Evolutionary conservation across 2,329 filamentous ascomycete species (phyloP), one percentile per base, ranked within the genome.

Genomic region (Plectosphaerella sp.): DNA sequence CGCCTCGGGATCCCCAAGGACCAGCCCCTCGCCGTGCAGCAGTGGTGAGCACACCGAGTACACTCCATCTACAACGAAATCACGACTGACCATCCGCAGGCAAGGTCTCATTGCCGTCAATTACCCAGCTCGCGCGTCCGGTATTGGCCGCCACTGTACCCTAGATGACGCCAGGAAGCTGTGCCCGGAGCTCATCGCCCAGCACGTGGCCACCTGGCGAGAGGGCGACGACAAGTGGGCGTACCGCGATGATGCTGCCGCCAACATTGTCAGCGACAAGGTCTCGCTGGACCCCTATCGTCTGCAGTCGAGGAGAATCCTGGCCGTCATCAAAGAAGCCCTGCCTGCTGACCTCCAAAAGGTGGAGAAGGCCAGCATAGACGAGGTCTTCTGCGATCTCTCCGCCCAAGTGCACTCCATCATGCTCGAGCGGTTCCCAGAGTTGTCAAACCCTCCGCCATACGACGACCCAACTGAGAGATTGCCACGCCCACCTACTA

Each of bases 91-190:
- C 4, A 43, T 20, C n/a, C 14, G 8, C 16, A 86, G 88, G 88
- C 89, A 95, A 69, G 91, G 89, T 9, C 78, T 99, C 22, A 99
- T 99, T 65, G 94, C 94, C 3, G 85, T 99, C 69, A 99, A 99
- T 72, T 99, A 99, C 64, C 85, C 94, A 3, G 92, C 93, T 5
- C 85, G 94, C 15, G 80, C 81, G 9, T 92, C 83, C 62, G 91
- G 90, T 2, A 84, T 99, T 50, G 87, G 78, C 45, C 78, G 93
- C 35, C 89, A 95, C 72, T 86, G 93, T 57, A 88, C 84, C 9
- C 80, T 90, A 42, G 76, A 77, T 4, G 94, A 97, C 63, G 94
- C 94, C 16, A 87, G 85, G 68, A 93, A 93, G 68, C 76, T 90
- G 57, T 99, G 94, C 62, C 92, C 93, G 0, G 76, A 88, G 14